These are phyloP conservation scores for Orbilia blumenaviensis DNA, from an alignment of 2,329 filamentous ascomycete species.

Conservation along the genomic window DNA sequence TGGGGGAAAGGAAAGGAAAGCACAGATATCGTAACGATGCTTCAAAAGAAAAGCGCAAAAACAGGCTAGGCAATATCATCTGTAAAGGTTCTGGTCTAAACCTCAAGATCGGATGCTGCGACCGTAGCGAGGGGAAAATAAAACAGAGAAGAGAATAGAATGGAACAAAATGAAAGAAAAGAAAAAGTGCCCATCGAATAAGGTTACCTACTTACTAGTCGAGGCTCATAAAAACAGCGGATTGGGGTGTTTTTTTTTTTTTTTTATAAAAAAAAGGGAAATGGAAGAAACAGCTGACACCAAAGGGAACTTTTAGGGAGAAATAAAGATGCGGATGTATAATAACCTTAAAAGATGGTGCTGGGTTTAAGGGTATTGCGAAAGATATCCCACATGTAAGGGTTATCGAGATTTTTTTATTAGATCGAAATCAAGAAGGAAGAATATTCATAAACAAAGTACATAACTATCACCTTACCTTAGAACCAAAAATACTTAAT, in stretches of 20 bases:
- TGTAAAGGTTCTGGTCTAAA: constrained; percentile 33
- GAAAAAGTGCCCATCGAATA: constrained; percentile 37
- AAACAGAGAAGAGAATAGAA: not conserved
- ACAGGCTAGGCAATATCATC: constrained; percentile 41
- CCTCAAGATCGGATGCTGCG: constrained; percentile 53
- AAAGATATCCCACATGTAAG: constrained; percentile 31
- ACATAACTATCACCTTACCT: constrained; percentile 50
- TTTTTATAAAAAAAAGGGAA: not conserved
- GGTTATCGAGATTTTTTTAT: constrained; percentile 35
- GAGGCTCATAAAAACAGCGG: not conserved
- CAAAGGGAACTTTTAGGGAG: not conserved
- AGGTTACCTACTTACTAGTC: constrained; percentile 27
- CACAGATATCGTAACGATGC: constrained; percentile 50
- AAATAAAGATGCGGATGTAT: constrained; percentile 23
- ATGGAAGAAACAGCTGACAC: constrained; percentile 8
- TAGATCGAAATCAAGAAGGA: constrained; percentile 37
- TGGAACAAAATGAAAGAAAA: constrained; percentile 17
- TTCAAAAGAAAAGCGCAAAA: constrained; percentile 47
- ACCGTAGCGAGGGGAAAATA: constrained; percentile 44
- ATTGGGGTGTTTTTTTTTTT: constrained; percentile 13
- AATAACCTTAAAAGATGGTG: constrained; percentile 24
- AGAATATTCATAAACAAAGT: constrained; percentile 28
- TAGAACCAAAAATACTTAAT: constrained; percentile 26
- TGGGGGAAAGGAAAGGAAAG: constrained; percentile 43
- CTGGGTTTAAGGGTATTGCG: constrained; percentile 34